phyloP scores from a whole-genome alignment of 2,329 filamentous ascomycete genomes.

The Hymenoscyphus fraxineus region DNA sequence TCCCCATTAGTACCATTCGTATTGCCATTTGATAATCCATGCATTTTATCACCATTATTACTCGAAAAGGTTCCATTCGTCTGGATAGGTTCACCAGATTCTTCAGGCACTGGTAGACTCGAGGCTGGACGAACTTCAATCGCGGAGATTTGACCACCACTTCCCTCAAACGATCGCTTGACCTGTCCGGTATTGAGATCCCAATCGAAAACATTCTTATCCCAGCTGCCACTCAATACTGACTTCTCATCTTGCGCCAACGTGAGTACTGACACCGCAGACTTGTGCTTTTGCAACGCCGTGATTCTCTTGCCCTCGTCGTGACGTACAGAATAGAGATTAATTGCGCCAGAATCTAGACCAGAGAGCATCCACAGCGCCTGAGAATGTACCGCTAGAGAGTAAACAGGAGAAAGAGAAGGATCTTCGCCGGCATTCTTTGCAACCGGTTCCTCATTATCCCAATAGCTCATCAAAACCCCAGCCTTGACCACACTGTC shows the following conservation, averaged over 20 bases:
- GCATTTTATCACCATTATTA: slow-evolving; percentile 63
- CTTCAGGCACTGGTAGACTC: slow-evolving; percentile 69
- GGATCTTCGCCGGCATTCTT: slow-evolving; percentile 48
- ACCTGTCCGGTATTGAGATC: slow-evolving; percentile 82
- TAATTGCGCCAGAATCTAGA: slow-evolving; percentile 85
- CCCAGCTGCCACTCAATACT: slow-evolving; percentile 91
- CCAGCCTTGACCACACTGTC: slow-evolving; percentile 96
- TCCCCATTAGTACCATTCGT: slow-evolving; percentile 40
- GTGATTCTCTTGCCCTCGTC: slow-evolving; percentile 90
- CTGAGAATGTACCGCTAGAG: slow-evolving; percentile 83
- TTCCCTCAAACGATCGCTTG: slow-evolving; percentile 72
- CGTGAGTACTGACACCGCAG: slow-evolving; percentile 83
- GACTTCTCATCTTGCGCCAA: slow-evolving; percentile 81
- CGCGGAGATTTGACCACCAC: slow-evolving; percentile 78
- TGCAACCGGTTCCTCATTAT: slow-evolving; percentile 74
- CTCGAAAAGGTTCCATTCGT: slow-evolving; percentile 64
- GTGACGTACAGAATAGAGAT: slow-evolving; percentile 87
- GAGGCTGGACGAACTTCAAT: slow-evolving; percentile 81
- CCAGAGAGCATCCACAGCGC: slow-evolving; percentile 90
- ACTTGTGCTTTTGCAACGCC: slow-evolving; percentile 77
- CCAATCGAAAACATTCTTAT: slow-evolving; percentile 92
- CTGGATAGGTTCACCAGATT: slow-evolving; percentile 56
- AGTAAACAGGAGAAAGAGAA: slow-evolving; percentile 85
- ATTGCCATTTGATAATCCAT: slow-evolving; percentile 43
- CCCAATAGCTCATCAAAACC: slow-evolving; percentile 94